These are phyloP conservation scores for Macaranga tanarius DNA, from an alignment of 441 rosid species.

Conservation along the genomic window DNA sequence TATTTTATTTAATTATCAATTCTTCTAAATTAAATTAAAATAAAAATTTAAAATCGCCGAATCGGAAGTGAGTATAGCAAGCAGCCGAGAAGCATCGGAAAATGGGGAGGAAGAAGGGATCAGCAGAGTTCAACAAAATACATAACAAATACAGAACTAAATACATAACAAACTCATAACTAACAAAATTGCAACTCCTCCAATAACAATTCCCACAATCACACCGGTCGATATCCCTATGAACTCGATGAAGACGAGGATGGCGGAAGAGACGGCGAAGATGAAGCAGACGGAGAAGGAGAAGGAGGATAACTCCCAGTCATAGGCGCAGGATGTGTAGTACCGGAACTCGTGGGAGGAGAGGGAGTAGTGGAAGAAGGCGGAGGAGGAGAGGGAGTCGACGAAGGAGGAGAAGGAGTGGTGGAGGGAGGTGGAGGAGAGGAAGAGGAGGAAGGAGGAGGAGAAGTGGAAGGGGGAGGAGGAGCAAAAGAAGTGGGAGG, in stretches of 20 bases:
- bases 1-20: too few relatives aligned
- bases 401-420: constrained; percentile 28
- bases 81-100: neutral
- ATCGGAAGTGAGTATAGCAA: too few relatives aligned
- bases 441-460: constrained; percentile 32
- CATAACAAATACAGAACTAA: too few relatives aligned
- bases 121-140: constrained; percentile 72
- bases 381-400: constrained; percentile 24
- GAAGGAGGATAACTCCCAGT: constrained; percentile 14
- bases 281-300: constrained; percentile 34
- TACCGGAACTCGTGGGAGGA: constrained; percentile 21
- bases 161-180: constrained; percentile 45
- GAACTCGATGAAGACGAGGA: constrained; percentile 12
- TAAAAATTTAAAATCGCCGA: too few relatives aligned
- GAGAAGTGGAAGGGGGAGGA: too few relatives aligned
- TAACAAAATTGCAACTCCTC: constrained; percentile 59
- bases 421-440: constrained; percentile 27
- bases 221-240: constrained; percentile 46
- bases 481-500: too few relatives aligned
- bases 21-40: too few relatives aligned
- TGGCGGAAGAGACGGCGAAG: constrained; percentile 10
- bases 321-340: constrained; percentile 32
- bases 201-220: constrained; percentile 74
- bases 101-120: constrained; percentile 95
- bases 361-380: constrained; percentile 28